These are phyloP conservation scores for Penicillium bovifimosum DNA, from an alignment of 495 filamentous ascomycete genomes.

Conservation along the genomic window DNA sequence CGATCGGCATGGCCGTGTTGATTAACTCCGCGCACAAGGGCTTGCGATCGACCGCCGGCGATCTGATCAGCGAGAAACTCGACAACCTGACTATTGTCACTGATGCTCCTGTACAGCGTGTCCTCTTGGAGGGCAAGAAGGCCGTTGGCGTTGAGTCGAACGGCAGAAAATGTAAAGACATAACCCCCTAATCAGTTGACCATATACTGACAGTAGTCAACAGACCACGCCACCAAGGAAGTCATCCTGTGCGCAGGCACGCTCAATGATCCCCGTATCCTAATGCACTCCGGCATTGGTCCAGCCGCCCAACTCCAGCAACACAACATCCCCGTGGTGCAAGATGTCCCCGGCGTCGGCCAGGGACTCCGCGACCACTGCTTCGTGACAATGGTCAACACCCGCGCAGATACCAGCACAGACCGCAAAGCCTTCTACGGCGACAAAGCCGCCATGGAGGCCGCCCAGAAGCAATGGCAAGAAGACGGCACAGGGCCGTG, in stretches of 20 bases:
- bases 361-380: constrained; percentile 26
- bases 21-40: constrained; percentile 43
- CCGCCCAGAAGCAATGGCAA: constrained; percentile 42
- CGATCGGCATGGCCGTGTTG: constrained; percentile 46
- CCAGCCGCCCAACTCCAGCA: constrained; percentile 18
- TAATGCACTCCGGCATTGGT: constrained; percentile 44
- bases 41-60: constrained; percentile 42
- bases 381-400: constrained; percentile 19
- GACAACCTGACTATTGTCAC: constrained; percentile 47
- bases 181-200: background rate
- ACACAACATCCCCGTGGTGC: constrained; percentile 22
- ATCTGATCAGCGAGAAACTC: constrained; percentile 34
- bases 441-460: constrained; percentile 26
- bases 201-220: background rate
- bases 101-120: constrained; percentile 37
- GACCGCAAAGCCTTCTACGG: constrained; percentile 23
- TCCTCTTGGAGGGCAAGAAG: constrained; percentile 46
- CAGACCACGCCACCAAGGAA: constrained; percentile 30
- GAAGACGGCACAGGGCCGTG: constrained; percentile 42
- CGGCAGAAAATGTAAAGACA: constrained; percentile 18
- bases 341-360: constrained; percentile 24
- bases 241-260: constrained; percentile 43
- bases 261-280: constrained; percentile 41
- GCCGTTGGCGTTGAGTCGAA: constrained; percentile 44
- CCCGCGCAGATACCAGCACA: constrained; percentile 18